phyloP scores from a whole-genome alignment of 2,329 filamentous ascomycete species.

The Beauveria asiatica region DNA sequence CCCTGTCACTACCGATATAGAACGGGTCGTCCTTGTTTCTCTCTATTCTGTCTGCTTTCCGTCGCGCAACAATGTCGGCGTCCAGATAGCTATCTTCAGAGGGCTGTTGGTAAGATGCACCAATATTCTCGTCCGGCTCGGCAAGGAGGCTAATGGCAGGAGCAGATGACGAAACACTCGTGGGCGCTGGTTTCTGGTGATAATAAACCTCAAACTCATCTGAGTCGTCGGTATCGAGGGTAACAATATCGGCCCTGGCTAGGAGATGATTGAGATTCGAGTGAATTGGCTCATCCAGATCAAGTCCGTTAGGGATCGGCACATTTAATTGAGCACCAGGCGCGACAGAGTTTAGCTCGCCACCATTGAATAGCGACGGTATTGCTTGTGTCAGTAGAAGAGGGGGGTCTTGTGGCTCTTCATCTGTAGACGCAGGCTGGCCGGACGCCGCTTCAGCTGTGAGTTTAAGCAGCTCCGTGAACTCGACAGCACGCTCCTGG shows the following conservation, averaged over 20 bases:
- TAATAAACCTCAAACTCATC: conserved; percentile 63
- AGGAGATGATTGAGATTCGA: conserved; percentile 61
- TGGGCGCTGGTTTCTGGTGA: conserved; percentile 44
- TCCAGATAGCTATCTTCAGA: conserved; percentile 60
- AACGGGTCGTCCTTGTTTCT: conserved; percentile 90
- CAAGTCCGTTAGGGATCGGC: conserved; percentile 64
- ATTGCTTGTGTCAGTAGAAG: conserved; percentile 84
- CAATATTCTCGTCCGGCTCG: conserved; percentile 40
- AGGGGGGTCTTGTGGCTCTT: conserved; percentile 58
- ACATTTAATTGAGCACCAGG: conserved; percentile 76
- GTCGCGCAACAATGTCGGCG: conserved; percentile 62
- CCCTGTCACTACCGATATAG: conserved; percentile 62
- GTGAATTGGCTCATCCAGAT: conserved; percentile 78
- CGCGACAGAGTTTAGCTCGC: conserved; percentile 89
- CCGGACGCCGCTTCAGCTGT: conserved; percentile 71
- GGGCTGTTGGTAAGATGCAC: conserved; percentile 50
- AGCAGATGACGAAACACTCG: conserved; percentile 39
- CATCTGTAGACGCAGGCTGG: conserved; percentile 50
- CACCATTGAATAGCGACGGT: conserved; percentile 74
- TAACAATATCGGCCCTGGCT: conserved; percentile 43
- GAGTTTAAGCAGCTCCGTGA: conserved; percentile 79
- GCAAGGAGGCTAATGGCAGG: conserved; percentile 48
- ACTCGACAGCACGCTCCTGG: conserved; percentile 89
- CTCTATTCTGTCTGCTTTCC: conserved; percentile 69
- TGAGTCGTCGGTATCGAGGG: conserved; percentile 43